phyloP scores from a whole-genome alignment of 2,329 filamentous ascomycete species.

The Nemania bipapillata region DNA sequence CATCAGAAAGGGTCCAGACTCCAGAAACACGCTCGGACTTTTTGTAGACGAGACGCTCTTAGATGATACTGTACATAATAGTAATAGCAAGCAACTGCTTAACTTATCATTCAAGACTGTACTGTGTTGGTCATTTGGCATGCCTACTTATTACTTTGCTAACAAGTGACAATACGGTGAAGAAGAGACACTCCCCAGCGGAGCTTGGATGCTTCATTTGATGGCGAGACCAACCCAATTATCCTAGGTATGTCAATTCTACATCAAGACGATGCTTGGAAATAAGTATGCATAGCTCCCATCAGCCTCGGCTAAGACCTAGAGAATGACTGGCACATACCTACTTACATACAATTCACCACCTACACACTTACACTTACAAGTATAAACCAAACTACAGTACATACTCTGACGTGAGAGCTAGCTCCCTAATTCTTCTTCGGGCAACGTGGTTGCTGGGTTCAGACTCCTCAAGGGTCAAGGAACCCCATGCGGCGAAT shows the following conservation, averaged over 20 bases:
- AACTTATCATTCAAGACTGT: constrained; percentile 12
- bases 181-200: neutral
- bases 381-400: neutral
- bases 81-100: neutral
- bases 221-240: neutral
- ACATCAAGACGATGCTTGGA: neutral
- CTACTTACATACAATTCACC: neutral
- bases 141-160: neutral
- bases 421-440: constrained; percentile 20
- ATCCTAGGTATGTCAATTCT: neutral
- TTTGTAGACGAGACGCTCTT: no score
- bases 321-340: neutral
- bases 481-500: constrained; percentile 14
- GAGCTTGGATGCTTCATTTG: neutral
- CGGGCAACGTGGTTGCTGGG: constrained; percentile 32
- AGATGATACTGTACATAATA: neutral
- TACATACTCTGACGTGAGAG: constrained; percentile 37
- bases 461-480: constrained; percentile 19
- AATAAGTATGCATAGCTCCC: constrained; percentile 1
- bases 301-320: neutral
- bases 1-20: constrained; percentile 11
- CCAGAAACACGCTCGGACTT: constrained; percentile 9
- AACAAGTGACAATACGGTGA: neutral
- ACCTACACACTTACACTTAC: no score
- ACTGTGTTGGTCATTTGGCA: constrained; percentile 23